A percentile compares a stretch with the other conserved stretches of the same genome.
Conservation (phyloP, 441 rosid species). For the Jatropha podagrica region DNA sequence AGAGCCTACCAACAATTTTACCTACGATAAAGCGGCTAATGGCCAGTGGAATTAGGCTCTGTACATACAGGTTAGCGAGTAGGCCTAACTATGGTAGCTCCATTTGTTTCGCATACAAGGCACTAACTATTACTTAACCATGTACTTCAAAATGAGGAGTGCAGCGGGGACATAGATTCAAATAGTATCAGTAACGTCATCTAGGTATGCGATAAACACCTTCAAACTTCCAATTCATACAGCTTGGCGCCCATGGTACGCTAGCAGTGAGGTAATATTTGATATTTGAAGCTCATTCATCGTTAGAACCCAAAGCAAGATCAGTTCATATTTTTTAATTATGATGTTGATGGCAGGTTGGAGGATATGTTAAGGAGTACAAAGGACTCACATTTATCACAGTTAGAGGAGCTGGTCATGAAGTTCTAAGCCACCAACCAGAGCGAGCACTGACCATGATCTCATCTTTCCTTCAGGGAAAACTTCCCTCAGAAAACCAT, state of each 20-base stretch:
- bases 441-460: conserved; percentile 44
- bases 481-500: conserved; percentile 32
- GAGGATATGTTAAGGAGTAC: conserved; percentile 46
- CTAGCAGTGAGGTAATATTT: conserved; percentile 30
- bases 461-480: conserved; percentile 42
- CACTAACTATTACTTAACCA: neutral
- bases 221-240: conserved; percentile 27
- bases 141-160: conserved; percentile 10
- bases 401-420: conserved; percentile 49
- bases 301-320: neutral
- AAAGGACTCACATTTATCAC: conserved; percentile 39
- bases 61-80: conserved; percentile 35
- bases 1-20: conserved; percentile 33
- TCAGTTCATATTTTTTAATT: neutral
- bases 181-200: conserved; percentile 36
- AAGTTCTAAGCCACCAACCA: conserved; percentile 47
- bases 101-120: neutral
- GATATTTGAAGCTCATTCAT: neutral
- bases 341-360: conserved; percentile 35
- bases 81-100: neutral
- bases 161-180: conserved; percentile 44
- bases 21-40: conserved; percentile 39
- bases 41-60: conserved; percentile 29
- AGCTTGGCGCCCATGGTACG: conserved; percentile 40
- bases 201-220: conserved; percentile 30